A percentile compares a stretch with the other conserved stretches of the same genome.
phyloP scores from a whole-genome alignment of 2,329 filamentous ascomycete species.

The Neopestalotiopsis rosae region DNA sequence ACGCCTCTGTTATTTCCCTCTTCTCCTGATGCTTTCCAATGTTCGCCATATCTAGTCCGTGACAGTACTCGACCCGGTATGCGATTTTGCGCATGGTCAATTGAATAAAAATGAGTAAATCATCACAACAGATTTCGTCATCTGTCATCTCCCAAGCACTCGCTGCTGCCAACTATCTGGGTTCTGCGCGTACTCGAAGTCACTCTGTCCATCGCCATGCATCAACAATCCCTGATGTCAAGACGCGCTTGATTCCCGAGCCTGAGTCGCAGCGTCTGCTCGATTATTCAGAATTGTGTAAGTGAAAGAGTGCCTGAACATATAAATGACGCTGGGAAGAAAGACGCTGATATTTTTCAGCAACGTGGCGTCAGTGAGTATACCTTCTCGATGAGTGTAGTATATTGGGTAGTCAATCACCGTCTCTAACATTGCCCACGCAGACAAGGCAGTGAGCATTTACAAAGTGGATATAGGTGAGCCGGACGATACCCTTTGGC shows the following conservation, averaged over 20 bases:
- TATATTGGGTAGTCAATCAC: not conserved
- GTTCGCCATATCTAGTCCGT: not conserved
- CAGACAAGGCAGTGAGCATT: slow-evolving; percentile 29
- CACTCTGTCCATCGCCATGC: not conserved
- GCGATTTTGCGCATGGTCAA: not conserved
- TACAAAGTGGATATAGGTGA: slow-evolving; percentile 27
- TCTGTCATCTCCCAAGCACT: not conserved
- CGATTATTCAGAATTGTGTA: slow-evolving; percentile 8
- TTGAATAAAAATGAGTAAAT: not conserved
- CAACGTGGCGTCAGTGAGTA: slow-evolving; percentile 29
- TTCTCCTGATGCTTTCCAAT: not conserved
- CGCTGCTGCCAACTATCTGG: not conserved
- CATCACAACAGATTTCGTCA: not conserved
- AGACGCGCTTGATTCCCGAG: not conserved
- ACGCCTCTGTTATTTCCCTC: not conserved
- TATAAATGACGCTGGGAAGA: too few relatives aligned
- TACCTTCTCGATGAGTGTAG: not conserved
- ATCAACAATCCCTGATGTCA: not conserved
- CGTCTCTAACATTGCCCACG: not conserved
- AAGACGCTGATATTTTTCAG: slow-evolving; percentile 17
- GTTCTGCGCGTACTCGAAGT: not conserved
- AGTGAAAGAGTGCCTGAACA: not conserved
- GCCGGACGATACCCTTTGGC: not conserved
- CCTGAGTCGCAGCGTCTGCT: not conserved
- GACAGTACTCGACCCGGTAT: not conserved